Base-by-base conservation (phyloP, 1,139 yeast species). In the Suhomyces chickasaworum region DNA sequence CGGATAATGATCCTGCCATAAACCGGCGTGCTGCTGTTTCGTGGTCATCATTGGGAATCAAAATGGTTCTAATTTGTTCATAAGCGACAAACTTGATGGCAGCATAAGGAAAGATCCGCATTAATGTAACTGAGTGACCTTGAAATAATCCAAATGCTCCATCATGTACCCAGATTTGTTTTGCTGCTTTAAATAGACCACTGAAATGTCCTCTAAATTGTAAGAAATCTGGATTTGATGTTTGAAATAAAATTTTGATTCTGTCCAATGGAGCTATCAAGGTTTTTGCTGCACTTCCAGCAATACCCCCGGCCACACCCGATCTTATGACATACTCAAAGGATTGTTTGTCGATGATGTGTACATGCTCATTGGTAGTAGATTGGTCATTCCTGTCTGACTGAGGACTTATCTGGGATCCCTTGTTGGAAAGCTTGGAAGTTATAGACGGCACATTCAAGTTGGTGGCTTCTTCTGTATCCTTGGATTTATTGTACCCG, bases 71-170 rank as follows among this genome's bases (percentile, higher is more conserved):
- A 44, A 91, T 82, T 65, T 93, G 99, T 68, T 93, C 99, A 66
- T 93, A 93, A 4, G 96, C 91, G n/a, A 95, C 97, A 64, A 93
- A 93, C 64, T 93, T 95, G 60, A 93, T 88, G 13, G 97, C 96
- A 3, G 99, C 98, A 64, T 93, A 93, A 1, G 99, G 99, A 66
- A 93, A 93, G 7, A 93, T 89, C 51, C 99, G 75, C 37, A 91
- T 65, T 42, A 93, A 71, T 0, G 99, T 93, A 0, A 95, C 97
- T 2, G 96, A 87, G 65, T 93, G 99, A 32, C 99, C 99, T 59
- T 91, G 97, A 64, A 84, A 93, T 47, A 93, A 78, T 1, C 99
- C 99, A 39, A 71, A 53, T 1, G 83, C 45, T n/a, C 99, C 99
- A 61, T 89, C 95, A 34, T 72, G 73, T 7, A 58, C 48, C 70